Conservation (phyloP, 1,139 yeast genomes). For the Pichia sp. region DNA sequence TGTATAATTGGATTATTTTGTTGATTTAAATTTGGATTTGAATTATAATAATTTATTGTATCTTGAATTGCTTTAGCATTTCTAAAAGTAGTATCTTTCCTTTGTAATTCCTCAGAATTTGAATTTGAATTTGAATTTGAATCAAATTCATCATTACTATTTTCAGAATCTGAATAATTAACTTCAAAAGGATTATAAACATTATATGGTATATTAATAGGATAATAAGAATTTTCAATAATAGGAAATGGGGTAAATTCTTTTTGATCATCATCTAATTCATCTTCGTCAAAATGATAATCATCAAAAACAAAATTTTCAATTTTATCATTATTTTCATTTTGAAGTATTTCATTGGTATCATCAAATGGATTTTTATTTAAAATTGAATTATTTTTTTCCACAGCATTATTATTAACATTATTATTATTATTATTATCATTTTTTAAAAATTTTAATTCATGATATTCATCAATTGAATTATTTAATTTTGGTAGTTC, state of each 20-base stretch:
- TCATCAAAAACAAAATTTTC: conserved; percentile 17
- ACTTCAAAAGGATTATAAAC: conserved; percentile 28
- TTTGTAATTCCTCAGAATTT: neutral
- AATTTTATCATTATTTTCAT: neutral
- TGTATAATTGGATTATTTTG: neutral
- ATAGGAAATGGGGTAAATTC: conserved; percentile 29
- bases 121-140: neutral
- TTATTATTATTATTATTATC: neutral
- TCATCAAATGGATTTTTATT: conserved; percentile 6
- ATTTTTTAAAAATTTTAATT: neutral
- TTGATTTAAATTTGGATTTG: conserved; percentile 38
- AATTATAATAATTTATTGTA: conserved; percentile 18
- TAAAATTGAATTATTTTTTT: neutral
- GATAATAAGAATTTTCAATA: conserved; percentile 27
- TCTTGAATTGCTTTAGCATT: conserved; percentile 17
- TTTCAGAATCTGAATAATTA: conserved; percentile 17
- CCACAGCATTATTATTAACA: too few species aligned
- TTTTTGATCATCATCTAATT: conserved; percentile 7
- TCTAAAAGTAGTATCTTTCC: conserved; percentile 12
- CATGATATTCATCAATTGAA: neutral
- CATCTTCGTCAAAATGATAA: conserved; percentile 24
- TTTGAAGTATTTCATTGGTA: neutral
- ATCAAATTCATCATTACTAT: conserved; percentile 2
- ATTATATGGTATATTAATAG: conserved; percentile 25
- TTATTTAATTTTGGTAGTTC: neutral